A percentile compares a stretch with the other conserved stretches of the same genome.
Conservation (phyloP, 139 green algal genomes). For the Coccomyxa sp. region DNA sequence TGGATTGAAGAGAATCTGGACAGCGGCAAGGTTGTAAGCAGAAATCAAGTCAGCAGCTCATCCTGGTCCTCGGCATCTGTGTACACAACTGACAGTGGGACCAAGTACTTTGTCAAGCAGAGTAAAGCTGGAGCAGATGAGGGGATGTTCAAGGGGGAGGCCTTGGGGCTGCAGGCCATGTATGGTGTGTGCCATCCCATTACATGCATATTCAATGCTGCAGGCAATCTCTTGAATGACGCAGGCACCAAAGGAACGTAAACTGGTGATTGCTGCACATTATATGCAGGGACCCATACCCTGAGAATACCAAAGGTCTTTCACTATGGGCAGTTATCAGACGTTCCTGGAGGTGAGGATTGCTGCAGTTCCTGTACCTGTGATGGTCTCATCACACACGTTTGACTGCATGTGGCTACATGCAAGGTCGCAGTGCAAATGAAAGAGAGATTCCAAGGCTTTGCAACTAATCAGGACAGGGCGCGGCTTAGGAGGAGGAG, state of each 20-base stretch:
- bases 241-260: background rate
- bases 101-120: conserved; percentile 82
- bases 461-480: background rate
- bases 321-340: conserved; percentile 42
- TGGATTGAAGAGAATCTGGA: conserved; percentile 46
- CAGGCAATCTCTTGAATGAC: background rate
- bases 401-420: no score
- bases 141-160: conserved; percentile 88
- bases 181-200: conserved; percentile 36
- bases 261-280: background rate
- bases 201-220: background rate
- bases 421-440: background rate
- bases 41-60: conserved; percentile 35
- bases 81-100: conserved; percentile 42
- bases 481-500: conserved; percentile 14
- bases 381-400: background rate
- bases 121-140: conserved; percentile 19
- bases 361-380: background rate
- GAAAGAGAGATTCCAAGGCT: background rate
- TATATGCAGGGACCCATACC: conserved; percentile 42
- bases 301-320: conserved; percentile 69
- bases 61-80: conserved; percentile 57
- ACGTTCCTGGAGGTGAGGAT: conserved; percentile 13
- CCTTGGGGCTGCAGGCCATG: conserved; percentile 79
- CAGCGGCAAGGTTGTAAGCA: conserved; percentile 34